phyloP scores from a whole-genome alignment of 345 rosid species.

The Cardamine occulta region DNA sequence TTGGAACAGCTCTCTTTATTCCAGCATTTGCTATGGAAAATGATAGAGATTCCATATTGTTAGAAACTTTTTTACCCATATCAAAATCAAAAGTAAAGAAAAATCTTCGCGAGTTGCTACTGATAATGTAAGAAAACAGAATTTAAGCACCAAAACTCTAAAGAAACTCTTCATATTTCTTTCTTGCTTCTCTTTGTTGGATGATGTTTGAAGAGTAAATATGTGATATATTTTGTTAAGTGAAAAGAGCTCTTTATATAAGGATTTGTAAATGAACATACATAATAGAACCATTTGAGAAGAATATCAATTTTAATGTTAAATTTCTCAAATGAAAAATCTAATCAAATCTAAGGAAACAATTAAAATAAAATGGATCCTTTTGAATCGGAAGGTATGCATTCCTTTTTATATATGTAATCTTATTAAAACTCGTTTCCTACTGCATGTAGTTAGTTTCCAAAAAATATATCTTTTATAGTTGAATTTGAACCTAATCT shows the following conservation, averaged over 20 bases:
- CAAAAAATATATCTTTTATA: not conserved
- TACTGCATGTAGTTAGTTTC: not conserved
- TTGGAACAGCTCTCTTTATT: not conserved
- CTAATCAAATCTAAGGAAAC: not conserved
- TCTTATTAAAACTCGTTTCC: not conserved
- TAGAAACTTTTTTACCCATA: not conserved
- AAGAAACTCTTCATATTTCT: conserved; percentile 5
- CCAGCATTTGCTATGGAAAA: not conserved
- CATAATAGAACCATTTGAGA: not conserved
- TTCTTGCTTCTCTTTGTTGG: not conserved
- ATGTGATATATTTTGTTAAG: not conserved
- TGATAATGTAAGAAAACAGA: conserved; percentile 2
- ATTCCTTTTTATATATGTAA: not conserved
- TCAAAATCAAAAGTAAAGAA: not conserved
- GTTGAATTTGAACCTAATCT: not conserved
- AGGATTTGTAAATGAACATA: not conserved
- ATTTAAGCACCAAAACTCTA: conserved; percentile 13
- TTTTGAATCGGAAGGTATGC: not conserved
- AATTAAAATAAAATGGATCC: not conserved
- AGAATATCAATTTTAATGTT: not conserved
- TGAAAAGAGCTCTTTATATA: not conserved
- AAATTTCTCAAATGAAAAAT: not conserved
- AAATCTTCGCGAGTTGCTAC: conserved; percentile 10
- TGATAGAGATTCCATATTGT: not conserved
- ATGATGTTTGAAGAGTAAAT: not conserved